phyloP scores from a whole-genome alignment of 768 basidiomycete genomes.

The Mycena haematopus region DNA sequence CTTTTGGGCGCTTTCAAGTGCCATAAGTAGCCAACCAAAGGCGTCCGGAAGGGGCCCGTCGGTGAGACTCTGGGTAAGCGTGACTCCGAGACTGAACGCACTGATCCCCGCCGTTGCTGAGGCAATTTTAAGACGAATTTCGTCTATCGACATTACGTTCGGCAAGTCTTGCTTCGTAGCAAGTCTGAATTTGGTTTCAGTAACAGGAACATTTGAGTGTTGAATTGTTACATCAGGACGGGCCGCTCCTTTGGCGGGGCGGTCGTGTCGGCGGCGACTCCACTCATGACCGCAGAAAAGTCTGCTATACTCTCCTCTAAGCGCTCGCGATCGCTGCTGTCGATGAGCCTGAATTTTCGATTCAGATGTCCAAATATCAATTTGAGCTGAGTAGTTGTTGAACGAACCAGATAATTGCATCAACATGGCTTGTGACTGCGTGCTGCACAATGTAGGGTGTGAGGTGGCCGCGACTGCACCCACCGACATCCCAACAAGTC shows the following conservation, averaged over 20 bases:
- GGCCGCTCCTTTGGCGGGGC: conserved; percentile 32
- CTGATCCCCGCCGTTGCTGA: conserved; percentile 38
- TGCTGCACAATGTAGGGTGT: conserved; percentile 37
- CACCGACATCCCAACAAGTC: conserved; percentile 71
- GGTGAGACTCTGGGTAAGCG: conserved; percentile 30
- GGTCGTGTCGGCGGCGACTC: background rate
- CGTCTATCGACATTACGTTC: conserved; percentile 54
- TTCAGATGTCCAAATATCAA: background rate
- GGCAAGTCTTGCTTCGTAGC: conserved; percentile 71
- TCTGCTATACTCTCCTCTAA: conserved; percentile 58
- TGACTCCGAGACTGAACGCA: conserved; percentile 37
- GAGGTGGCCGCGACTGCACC: conserved; percentile 51
- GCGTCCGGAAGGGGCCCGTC: conserved; percentile 43
- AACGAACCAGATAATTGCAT: conserved; percentile 69
- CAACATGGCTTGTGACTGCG: conserved; percentile 38
- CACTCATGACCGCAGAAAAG: conserved; percentile 47
- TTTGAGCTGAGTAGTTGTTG: too few species aligned
- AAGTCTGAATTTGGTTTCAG: conserved; percentile 50
- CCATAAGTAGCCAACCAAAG: conserved; percentile 47
- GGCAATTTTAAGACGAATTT: conserved; percentile 47
- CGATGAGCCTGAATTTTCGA: conserved; percentile 30
- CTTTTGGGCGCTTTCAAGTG: conserved; percentile 36
- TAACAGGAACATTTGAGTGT: conserved; percentile 37
- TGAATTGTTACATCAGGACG: conserved; percentile 39
- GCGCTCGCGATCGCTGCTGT: conserved; percentile 56